Conservation (phyloP, 495 filamentous ascomycete genomes). For the Hyaloscypha hepaticicola region DNA sequence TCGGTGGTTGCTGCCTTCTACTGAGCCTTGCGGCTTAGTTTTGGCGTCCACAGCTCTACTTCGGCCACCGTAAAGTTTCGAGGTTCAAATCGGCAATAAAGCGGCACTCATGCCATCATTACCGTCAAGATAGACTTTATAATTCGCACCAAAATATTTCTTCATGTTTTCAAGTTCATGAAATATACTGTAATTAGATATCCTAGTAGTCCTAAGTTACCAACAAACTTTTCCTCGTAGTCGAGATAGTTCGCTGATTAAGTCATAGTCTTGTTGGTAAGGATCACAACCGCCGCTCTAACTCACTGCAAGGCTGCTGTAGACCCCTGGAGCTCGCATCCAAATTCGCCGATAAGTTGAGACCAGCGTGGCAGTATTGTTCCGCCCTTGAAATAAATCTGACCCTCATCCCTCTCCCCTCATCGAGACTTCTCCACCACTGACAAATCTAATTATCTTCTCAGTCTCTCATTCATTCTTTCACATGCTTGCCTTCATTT, state of each 20-base stretch:
- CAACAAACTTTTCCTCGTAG: no score
- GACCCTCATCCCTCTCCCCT: neutral
- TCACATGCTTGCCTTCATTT: slow-evolving; percentile 21
- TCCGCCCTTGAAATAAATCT: slow-evolving; percentile 16
- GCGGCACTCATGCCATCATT: neutral
- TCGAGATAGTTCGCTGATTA: no score
- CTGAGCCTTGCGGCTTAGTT: neutral
- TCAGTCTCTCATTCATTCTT: slow-evolving; percentile 27
- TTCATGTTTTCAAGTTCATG: no score
- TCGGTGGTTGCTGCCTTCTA: neutral
- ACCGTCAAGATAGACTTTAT: neutral
- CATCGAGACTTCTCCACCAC: neutral
- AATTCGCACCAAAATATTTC: no score
- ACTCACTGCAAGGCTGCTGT: neutral
- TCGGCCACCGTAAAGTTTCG: neutral
- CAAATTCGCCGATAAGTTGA: slow-evolving; percentile 3
- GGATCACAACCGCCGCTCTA: neutral
- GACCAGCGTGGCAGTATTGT: slow-evolving; percentile 29
- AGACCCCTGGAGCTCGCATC: neutral
- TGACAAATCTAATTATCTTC: neutral
- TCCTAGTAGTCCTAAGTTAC: no score
- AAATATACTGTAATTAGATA: no score
- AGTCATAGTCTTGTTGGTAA: no score
- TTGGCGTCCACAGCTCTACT: neutral
- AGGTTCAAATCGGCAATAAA: neutral